Evolutionary conservation across 1,284 basidiomycete species (phyloP).

Genomic region (Ustanciosporium gigantosporum): DNA sequence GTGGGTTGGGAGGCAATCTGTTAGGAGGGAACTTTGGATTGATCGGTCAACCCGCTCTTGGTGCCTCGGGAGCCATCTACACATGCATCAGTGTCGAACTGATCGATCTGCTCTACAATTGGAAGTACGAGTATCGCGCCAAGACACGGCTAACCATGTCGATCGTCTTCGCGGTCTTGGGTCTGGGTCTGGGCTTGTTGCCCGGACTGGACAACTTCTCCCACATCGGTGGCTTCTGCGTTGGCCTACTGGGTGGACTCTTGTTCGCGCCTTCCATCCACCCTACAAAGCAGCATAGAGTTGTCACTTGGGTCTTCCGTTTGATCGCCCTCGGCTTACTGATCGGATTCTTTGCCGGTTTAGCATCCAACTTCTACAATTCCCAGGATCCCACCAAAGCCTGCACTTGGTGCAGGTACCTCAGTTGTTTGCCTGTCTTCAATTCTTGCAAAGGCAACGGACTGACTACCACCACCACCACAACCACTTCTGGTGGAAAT

Average conservation of each 20-base stretch:
- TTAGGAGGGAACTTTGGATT: conserved; percentile 86
- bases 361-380: conserved; percentile 86
- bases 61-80: conserved; percentile 88
- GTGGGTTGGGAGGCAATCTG: conserved; percentile 76
- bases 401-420: conserved; percentile 78
- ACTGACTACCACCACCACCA: conserved; percentile 24
- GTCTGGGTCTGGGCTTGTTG: conserved; percentile 75
- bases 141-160: conserved; percentile 72
- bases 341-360: conserved; percentile 77
- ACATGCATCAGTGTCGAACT: conserved; percentile 78
- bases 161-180: conserved; percentile 79
- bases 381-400: conserved; percentile 68
- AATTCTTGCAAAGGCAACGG: conserved; percentile 48
- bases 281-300: conserved; percentile 72
- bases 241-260: conserved; percentile 70
- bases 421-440: conserved; percentile 52
- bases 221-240: conserved; percentile 63
- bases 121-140: conserved; percentile 69
- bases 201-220: conserved; percentile 63
- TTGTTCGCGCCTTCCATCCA: conserved; percentile 85
- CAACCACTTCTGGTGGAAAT: no score
- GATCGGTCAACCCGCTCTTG: conserved; percentile 86
- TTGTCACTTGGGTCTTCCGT: conserved; percentile 76
- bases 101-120: conserved; percentile 89
- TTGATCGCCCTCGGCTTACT: conserved; percentile 74